Conservation (phyloP, 148 eudicot genomes). For the Salicornia ramosissima region DNA sequence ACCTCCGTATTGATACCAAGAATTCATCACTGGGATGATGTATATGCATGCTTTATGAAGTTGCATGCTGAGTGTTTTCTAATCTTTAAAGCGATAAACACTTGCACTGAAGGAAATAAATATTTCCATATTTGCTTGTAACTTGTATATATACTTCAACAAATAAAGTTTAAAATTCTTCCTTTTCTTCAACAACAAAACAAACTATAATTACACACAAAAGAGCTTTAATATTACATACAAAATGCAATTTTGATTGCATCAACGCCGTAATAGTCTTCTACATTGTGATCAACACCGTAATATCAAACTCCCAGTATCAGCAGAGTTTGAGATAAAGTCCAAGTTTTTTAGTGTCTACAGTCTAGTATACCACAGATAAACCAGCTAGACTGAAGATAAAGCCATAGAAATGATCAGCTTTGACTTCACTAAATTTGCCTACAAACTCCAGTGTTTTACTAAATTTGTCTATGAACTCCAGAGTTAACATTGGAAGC, state of each 20-base stretch:
- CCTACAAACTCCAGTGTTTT: not conserved
- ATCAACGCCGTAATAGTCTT: not conserved
- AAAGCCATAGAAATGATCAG: not conserved
- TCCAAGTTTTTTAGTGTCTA: not conserved
- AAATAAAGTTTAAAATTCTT: not conserved
- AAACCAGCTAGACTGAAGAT: not conserved
- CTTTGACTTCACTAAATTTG: constrained; percentile 1
- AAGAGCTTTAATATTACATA: not conserved
- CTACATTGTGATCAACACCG: not conserved
- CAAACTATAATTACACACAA: not conserved
- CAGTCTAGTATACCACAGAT: not conserved
- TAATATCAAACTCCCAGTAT: not conserved
- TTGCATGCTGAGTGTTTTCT: not conserved
- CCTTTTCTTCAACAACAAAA: not conserved
- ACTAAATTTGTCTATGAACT: not conserved
- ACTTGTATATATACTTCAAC: constrained; percentile 2
- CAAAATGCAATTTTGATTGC: not conserved
- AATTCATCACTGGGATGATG: constrained; percentile 5
- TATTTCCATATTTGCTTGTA: not conserved
- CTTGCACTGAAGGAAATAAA: not conserved
- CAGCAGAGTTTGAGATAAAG: not conserved
- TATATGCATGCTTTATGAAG: not conserved
- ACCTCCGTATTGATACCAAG: constrained; percentile 23
- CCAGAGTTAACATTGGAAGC: not conserved
- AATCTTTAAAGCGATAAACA: not conserved